Conservation (phyloP, 768 basidiomycete species). For the Tylopilus sp. region DNA sequence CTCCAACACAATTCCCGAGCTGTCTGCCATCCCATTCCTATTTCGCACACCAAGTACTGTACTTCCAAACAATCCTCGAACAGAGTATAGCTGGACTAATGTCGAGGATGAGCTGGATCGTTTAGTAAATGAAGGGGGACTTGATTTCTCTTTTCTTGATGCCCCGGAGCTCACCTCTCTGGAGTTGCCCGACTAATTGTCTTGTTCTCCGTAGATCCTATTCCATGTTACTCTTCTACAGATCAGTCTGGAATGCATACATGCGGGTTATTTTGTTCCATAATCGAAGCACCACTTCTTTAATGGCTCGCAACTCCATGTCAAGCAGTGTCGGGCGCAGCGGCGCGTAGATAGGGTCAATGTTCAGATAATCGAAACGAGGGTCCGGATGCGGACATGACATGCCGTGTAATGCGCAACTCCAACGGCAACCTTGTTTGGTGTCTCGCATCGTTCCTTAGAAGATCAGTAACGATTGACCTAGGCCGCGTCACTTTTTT, state of each 20-base stretch:
- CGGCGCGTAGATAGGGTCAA: too few species aligned
- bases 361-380: too few species aligned
- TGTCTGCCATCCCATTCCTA: slow-evolving; percentile 32
- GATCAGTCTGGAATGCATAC: neutral
- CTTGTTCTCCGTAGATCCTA: slow-evolving; percentile 2
- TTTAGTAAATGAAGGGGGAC: slow-evolving; percentile 20
- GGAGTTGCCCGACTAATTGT: slow-evolving; percentile 12
- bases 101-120: slow-evolving; percentile 20
- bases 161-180: slow-evolving; percentile 13
- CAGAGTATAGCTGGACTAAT: slow-evolving; percentile 9
- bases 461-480: too few species aligned
- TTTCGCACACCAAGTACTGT: slow-evolving; percentile 22
- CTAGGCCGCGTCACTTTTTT: too few species aligned
- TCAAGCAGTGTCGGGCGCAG: too few species aligned
- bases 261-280: neutral
- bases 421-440: too few species aligned
- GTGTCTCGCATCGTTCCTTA: too few species aligned
- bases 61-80: neutral
- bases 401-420: too few species aligned
- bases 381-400: too few species aligned
- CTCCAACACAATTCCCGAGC: slow-evolving; percentile 17
- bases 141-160: slow-evolving; percentile 29
- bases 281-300: too few species aligned
- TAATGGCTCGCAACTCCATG: too few species aligned
- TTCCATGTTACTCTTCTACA: neutral